These are phyloP conservation scores for Inosperma sp. DNA, from an alignment of 768 basidiomycete genomes.

Conservation along the genomic window DNA sequence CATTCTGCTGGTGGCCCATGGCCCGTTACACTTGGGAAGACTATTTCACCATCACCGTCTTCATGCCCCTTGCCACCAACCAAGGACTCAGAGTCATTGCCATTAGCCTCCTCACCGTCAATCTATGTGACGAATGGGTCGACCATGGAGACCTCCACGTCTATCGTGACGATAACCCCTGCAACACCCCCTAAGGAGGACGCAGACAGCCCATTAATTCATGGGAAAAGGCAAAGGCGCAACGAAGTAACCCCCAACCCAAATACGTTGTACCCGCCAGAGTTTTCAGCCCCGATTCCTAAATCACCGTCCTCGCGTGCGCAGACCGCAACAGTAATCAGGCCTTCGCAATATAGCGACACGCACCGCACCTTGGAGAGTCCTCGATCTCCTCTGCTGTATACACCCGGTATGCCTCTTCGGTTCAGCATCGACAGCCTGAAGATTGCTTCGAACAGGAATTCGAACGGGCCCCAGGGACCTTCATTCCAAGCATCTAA, in stretches of 20 bases:
- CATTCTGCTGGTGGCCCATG: constrained; percentile 57
- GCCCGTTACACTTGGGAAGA: constrained; percentile 60
- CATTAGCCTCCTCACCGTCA: constrained; percentile 22
- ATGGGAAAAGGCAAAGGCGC: constrained; percentile 30
- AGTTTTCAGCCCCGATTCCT: constrained; percentile 44
- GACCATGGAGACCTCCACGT: constrained; percentile 8
- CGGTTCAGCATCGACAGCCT: constrained; percentile 27
- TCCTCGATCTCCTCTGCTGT: constrained; percentile 31
- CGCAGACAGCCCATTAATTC: constrained; percentile 8
- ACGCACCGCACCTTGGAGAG: too few species aligned
- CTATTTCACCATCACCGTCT: constrained; percentile 25
- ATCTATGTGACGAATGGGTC: constrained; percentile 3
- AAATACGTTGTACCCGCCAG: constrained; percentile 25
- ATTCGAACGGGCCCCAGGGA: too few species aligned
- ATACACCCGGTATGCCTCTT: constrained; percentile 38
- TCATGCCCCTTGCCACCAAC: constrained; percentile 17
- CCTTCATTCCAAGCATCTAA: constrained; percentile 7
- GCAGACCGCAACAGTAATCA: background rate
- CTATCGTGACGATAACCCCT: constrained; percentile 20
- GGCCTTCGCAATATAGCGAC: too few species aligned
- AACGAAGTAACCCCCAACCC: constrained; percentile 20
- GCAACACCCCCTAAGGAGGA: constrained; percentile 20
- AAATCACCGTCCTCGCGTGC: constrained; percentile 7
- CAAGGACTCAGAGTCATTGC: constrained; percentile 14
- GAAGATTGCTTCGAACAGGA: constrained; percentile 7